These are phyloP conservation scores for Pestalotiopsis fici DNA, from an alignment of 2,329 filamentous ascomycete species.

Conservation along the genomic window DNA sequence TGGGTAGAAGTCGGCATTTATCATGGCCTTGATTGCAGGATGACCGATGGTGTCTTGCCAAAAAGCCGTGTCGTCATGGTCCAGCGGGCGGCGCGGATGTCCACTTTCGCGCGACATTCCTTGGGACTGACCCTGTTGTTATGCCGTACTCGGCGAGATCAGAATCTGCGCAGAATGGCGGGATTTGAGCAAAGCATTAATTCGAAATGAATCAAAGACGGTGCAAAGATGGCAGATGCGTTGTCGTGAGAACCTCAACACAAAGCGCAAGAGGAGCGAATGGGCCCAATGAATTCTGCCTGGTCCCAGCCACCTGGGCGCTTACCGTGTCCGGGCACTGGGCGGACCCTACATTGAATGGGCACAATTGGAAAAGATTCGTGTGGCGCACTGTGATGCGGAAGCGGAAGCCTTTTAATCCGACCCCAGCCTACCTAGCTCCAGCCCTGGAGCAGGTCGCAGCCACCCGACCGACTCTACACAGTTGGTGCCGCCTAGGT, in stretches of 20 bases:
- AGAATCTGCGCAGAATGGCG: neutral
- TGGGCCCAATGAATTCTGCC: too few relatives aligned
- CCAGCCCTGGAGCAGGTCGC: too few relatives aligned
- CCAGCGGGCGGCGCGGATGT: conserved; percentile 10
- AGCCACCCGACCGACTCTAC: too few relatives aligned
- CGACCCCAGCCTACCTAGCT: too few relatives aligned
- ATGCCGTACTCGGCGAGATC: neutral
- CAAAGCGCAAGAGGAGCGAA: neutral
- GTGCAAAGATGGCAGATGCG: neutral
- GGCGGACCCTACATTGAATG: too few relatives aligned
- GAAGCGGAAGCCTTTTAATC: too few relatives aligned
- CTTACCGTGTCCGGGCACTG: too few relatives aligned
- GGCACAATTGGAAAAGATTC: too few relatives aligned
- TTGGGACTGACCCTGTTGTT: conserved; percentile 11
- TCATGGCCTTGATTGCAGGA: conserved; percentile 7
- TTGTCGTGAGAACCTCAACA: neutral
- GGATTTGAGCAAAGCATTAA: neutral
- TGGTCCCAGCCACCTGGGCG: too few relatives aligned
- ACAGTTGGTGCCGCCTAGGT: too few relatives aligned
- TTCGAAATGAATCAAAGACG: neutral
- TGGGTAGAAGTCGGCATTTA: conserved; percentile 13
- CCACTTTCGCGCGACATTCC: conserved; percentile 14
- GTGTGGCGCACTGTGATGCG: too few relatives aligned
- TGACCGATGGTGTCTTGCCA: neutral
- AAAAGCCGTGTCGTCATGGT: neutral